Percentiles rank a stretch among this genome's conserved stretches.
phyloP scores from a whole-genome alignment of 306 rosid genomes.

The Cucurbita maxima region DNA sequence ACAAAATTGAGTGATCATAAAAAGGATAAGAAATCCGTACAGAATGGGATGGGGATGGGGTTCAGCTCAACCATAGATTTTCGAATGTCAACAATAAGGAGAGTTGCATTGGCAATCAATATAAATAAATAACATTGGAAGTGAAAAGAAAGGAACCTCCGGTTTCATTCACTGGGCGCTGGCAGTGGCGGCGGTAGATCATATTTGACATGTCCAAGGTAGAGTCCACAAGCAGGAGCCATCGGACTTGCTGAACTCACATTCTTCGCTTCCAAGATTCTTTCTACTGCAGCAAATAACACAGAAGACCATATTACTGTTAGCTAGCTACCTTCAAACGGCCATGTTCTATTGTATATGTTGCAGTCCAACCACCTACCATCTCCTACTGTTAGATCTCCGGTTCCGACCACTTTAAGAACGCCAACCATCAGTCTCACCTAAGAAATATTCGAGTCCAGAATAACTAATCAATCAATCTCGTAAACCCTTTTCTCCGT shows the following conservation, averaged over 20 bases:
- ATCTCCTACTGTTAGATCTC: constrained; percentile 46
- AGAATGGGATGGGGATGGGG: neutral
- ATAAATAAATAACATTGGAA: too few species aligned
- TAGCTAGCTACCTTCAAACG: neutral
- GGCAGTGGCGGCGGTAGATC: constrained; percentile 11
- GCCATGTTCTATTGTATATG: neutral
- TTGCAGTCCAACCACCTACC: constrained; percentile 19
- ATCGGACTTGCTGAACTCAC: constrained; percentile 75
- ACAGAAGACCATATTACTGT: neutral
- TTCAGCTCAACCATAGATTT: neutral
- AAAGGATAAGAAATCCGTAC: too few species aligned
- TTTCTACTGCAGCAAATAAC: constrained; percentile 44
- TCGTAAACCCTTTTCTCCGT: neutral
- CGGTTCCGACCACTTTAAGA: constrained; percentile 67
- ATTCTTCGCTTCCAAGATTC: constrained; percentile 56
- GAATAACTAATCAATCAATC: neutral
- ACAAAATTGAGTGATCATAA: neutral
- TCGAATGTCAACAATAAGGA: neutral
- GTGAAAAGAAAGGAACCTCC: neutral
- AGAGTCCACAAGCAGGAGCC: constrained; percentile 95
- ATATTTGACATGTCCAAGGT: constrained; percentile 69
- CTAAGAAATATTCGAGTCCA: constrained; percentile 16
- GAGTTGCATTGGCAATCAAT: neutral
- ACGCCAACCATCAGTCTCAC: constrained; percentile 88
- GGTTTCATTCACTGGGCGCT: neutral